Evolutionary conservation across 2,329 filamentous ascomycete species (phyloP).

Genomic region (Chaetomium olivaceum): DNA sequence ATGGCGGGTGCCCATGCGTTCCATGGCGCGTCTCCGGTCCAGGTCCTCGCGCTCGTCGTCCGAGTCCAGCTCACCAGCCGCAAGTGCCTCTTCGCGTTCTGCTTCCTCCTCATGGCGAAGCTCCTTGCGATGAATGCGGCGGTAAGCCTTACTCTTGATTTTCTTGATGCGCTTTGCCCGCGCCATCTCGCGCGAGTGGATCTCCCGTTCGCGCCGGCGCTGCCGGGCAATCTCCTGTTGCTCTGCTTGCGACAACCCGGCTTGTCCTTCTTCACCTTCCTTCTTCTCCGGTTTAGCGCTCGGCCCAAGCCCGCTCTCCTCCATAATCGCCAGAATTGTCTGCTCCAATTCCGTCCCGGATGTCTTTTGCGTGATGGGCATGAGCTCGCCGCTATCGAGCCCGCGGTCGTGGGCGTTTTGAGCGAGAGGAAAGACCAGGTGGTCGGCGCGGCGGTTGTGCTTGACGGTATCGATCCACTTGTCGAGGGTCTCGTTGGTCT

Average conservation of each 20-base stretch:
- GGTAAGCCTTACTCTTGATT: conserved; percentile 97
- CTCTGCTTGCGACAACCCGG: conserved; percentile 63
- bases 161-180: conserved; percentile 94
- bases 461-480: conserved; percentile 96
- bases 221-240: conserved; percentile 71
- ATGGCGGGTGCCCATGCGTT: conserved; percentile 82
- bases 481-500: conserved; percentile 86
- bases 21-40: conserved; percentile 76
- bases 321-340: conserved; percentile 84
- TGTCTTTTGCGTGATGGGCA: conserved; percentile 63
- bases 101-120: conserved; percentile 56
- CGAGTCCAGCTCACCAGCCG: conserved; percentile 62
- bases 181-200: conserved; percentile 85
- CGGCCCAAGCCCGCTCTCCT: conserved; percentile 76
- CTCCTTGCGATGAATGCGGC: conserved; percentile 84
- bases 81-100: conserved; percentile 51
- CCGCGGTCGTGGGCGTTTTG: conserved; percentile 66
- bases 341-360: conserved; percentile 79
- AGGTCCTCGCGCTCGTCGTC: conserved; percentile 63
- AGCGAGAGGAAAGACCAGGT: conserved; percentile 82
- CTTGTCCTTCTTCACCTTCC: conserved; percentile 60
- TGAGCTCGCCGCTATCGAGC: conserved; percentile 62
- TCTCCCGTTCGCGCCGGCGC: conserved; percentile 76
- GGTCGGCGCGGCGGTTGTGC: conserved; percentile 86
- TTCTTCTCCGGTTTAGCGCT: conserved; percentile 54